Conservation (phyloP, 129 eudicot genomes). For the Pittosporum tobira region DNA sequence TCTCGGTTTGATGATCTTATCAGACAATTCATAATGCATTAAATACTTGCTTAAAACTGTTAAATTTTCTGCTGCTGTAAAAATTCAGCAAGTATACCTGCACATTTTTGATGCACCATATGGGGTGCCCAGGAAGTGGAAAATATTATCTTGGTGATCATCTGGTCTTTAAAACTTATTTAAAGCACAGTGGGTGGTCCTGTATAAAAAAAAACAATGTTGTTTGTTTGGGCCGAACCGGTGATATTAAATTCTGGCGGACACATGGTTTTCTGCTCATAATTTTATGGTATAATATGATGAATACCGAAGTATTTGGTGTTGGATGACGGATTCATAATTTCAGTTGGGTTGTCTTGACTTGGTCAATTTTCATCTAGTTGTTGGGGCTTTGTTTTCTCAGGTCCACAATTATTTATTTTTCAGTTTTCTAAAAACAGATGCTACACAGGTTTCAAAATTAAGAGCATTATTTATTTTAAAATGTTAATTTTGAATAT, state of each 20-base stretch:
- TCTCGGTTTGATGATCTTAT: background rate
- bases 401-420: background rate
- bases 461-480: too few relatives aligned
- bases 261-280: conserved; percentile 2
- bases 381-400: background rate
- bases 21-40: conserved; percentile 14
- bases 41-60: conserved; percentile 25
- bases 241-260: too few relatives aligned
- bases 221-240: background rate
- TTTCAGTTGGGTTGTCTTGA: too few relatives aligned
- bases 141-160: conserved; percentile 16
- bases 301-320: too few relatives aligned
- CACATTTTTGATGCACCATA: conserved; percentile 16
- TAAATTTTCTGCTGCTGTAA: background rate
- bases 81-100: conserved; percentile 16
- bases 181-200: conserved; percentile 10
- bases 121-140: conserved; percentile 21
- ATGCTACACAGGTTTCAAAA: too few relatives aligned
- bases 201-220: background rate
- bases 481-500: background rate
- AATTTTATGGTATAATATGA: background rate
- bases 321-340: too few relatives aligned
- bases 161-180: conserved; percentile 11
- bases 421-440: background rate
- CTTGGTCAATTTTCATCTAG: too few relatives aligned